These are phyloP conservation scores for Epithemia pelagica DNA, from an alignment of 108 stramenopile species.

Conservation along the genomic window DNA sequence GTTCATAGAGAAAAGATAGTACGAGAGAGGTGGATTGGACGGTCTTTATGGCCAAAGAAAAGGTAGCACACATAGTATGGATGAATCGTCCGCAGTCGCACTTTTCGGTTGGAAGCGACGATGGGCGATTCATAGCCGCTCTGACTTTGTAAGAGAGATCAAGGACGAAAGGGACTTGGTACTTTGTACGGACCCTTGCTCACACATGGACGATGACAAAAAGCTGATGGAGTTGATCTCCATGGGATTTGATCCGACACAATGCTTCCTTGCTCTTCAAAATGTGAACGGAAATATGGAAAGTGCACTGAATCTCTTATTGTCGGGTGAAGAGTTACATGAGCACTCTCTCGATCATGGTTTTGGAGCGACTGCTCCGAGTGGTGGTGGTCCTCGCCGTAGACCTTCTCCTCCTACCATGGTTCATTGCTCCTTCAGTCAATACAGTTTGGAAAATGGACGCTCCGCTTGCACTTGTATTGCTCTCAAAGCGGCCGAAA, in stretches of 20 bases:
- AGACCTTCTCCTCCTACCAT: background rate
- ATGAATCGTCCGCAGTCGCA: too few relatives aligned
- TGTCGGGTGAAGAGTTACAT: conserved; percentile 8
- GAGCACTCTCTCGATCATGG: background rate
- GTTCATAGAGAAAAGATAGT: too few relatives aligned
- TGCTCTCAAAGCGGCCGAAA: conserved; percentile 51
- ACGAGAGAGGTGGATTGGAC: too few relatives aligned
- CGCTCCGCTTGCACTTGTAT: conserved; percentile 77
- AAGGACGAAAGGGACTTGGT: too few relatives aligned
- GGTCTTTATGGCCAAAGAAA: too few relatives aligned
- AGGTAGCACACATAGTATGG: too few relatives aligned
- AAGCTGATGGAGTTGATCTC: conserved; percentile 1
- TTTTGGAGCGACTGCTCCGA: background rate
- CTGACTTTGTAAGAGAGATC: too few relatives aligned
- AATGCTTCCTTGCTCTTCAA: background rate
- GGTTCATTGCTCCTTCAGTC: conserved; percentile 38
- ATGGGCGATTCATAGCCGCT: too few relatives aligned
- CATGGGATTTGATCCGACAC: background rate
- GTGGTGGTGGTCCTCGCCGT: background rate
- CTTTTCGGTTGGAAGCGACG: too few relatives aligned
- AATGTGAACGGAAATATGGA: conserved; percentile 44
- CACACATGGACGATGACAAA: background rate
- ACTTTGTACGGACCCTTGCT: too few relatives aligned
- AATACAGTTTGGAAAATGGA: conserved; percentile 53
- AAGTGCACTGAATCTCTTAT: conserved; percentile 40